Conservation (phyloP, 2,329 filamentous ascomycete genomes). For the Dactylellina haptotyla region DNA sequence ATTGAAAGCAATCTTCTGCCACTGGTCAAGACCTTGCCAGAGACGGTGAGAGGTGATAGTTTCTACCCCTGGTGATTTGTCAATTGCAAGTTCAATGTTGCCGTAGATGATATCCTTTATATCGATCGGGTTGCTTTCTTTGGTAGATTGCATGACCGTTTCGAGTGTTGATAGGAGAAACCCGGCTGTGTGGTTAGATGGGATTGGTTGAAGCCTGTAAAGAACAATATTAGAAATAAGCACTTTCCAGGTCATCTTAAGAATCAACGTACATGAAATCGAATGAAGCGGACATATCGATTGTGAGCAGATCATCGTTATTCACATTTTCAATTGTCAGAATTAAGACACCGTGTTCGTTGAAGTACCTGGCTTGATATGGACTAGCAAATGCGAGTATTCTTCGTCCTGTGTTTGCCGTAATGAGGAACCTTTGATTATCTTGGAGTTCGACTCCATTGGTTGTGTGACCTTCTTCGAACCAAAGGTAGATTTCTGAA, state of each 20-base stretch:
- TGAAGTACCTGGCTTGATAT: not conserved
- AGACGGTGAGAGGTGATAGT: not conserved
- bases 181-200: not conserved
- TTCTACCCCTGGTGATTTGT: not conserved
- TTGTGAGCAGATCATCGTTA: not conserved
- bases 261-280: not conserved
- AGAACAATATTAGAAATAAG: not conserved
- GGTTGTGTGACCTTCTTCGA: too few relatives aligned
- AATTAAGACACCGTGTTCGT: not conserved
- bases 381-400: not conserved
- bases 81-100: not conserved
- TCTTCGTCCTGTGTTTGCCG: not conserved
- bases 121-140: not conserved
- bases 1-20: too few relatives aligned
- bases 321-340: not conserved
- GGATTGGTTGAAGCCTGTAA: not conserved
- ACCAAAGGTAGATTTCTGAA: too few relatives aligned
- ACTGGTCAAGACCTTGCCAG: too few relatives aligned
- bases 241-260: not conserved
- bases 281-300: not conserved
- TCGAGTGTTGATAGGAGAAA: not conserved
- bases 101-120: not conserved
- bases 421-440: not conserved
- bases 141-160: not conserved
- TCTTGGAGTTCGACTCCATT: not conserved